These are phyloP conservation scores for Ophiostoma fasciatum DNA, from an alignment of 2,329 filamentous ascomycete genomes.

Conservation along the genomic window DNA sequence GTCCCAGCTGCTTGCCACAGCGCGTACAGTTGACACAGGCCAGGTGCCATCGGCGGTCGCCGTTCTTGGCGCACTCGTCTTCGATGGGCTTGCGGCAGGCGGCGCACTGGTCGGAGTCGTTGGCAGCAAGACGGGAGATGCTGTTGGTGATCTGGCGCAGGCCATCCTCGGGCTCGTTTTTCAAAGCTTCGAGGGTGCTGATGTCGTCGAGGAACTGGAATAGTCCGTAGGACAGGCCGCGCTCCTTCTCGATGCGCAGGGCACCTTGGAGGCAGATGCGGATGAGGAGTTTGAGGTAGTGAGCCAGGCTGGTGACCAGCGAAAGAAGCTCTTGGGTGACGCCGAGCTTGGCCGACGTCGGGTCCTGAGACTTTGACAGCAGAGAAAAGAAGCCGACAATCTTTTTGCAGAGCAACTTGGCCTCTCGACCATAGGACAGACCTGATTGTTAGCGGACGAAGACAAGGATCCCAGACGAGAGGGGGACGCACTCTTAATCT, in stretches of 20 bases:
- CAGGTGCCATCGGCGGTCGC: slow-evolving; percentile 70
- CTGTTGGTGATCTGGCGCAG: slow-evolving; percentile 47
- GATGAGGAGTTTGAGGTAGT: slow-evolving; percentile 95
- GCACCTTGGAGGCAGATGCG: slow-evolving; percentile 92
- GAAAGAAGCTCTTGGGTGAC: slow-evolving; percentile 98
- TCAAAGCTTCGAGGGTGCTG: slow-evolving; percentile 63
- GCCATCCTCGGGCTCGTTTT: slow-evolving; percentile 43
- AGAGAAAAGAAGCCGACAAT: slow-evolving; percentile 96
- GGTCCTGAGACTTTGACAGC: slow-evolving; percentile 87
- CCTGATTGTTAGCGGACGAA: slow-evolving; percentile 32
- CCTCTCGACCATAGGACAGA: slow-evolving; percentile 82
- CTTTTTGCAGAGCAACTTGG: slow-evolving; percentile 99
- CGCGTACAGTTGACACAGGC: slow-evolving; percentile 65
- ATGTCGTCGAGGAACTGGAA: slow-evolving; percentile 75
- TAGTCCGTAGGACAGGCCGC: slow-evolving; percentile 56
- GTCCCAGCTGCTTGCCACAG: slow-evolving; percentile 49
- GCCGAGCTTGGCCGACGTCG: slow-evolving; percentile 74
- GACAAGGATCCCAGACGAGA: neutral
- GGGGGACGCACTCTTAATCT: slow-evolving; percentile 53
- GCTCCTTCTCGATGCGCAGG: slow-evolving; percentile 78
- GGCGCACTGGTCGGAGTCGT: slow-evolving; percentile 72
- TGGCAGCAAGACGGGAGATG: slow-evolving; percentile 52
- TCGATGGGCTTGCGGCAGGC: slow-evolving; percentile 79
- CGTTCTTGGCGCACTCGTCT: slow-evolving; percentile 71
- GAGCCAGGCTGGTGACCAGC: slow-evolving; percentile 85